Evolutionary conservation across 2,329 filamentous ascomycete genomes (phyloP).

Genomic region (Dothistroma septosporum): DNA sequence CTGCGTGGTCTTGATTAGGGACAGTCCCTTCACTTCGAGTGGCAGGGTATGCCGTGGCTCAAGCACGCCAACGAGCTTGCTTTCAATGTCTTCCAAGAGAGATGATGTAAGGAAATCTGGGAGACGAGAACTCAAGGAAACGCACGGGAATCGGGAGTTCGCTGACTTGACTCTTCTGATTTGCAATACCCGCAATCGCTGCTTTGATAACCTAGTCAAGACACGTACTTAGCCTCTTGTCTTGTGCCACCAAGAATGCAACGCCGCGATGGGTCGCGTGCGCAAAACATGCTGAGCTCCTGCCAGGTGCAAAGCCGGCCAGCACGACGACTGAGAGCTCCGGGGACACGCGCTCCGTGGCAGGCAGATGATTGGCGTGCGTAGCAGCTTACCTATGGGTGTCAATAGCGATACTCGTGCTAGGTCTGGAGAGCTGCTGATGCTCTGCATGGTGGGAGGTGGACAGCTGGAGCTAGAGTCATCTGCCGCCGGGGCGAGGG

Average conservation of each 20-base stretch:
- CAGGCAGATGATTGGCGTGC: conserved; percentile 20
- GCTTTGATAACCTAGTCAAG: conserved; percentile 43
- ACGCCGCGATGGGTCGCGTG: conserved; percentile 1
- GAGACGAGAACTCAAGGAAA: conserved; percentile 22
- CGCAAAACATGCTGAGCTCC: not conserved
- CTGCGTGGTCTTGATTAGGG: conserved; percentile 40
- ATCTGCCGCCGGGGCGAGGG: not conserved
- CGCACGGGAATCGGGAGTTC: conserved; percentile 49
- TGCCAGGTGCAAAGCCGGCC: not conserved
- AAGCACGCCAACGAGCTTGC: not conserved
- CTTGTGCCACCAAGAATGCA: not conserved
- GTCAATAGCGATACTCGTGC: conserved; percentile 28
- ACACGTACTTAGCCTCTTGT: conserved; percentile 23
- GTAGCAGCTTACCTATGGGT: conserved; percentile 30
- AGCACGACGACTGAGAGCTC: conserved; percentile 1
- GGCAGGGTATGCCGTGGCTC: not conserved
- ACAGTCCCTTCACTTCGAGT: not conserved
- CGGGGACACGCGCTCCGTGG: conserved; percentile 21
- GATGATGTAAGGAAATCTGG: not conserved
- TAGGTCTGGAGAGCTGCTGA: conserved; percentile 14
- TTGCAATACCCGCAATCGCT: conserved; percentile 52
- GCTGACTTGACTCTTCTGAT: conserved; percentile 43
- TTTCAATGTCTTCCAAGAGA: not conserved
- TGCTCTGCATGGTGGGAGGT: conserved; percentile 10
- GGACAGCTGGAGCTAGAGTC: conserved; percentile 5